Evolutionary conservation across 371 early-diverging fungal species (phyloP).

Genomic region (Umbelopsis sp.): DNA sequence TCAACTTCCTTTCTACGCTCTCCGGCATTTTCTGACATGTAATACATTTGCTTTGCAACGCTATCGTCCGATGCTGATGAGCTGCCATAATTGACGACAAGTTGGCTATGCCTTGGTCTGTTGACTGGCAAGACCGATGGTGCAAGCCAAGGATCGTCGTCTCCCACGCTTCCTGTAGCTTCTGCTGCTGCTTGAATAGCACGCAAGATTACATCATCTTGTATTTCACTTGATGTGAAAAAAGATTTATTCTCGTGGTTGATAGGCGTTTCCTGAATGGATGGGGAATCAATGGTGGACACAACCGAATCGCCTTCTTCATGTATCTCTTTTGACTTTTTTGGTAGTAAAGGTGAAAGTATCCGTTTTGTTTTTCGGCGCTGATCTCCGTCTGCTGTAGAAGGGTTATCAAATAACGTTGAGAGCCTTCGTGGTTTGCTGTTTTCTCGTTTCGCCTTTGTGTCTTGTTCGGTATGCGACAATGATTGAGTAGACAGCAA

Average conservation of each 20-base stretch:
- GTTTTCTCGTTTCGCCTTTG: background rate
- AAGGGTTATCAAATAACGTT: background rate
- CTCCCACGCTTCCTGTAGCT: conserved; percentile 9
- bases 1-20: conserved; percentile 12
- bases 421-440: background rate
- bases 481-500: background rate
- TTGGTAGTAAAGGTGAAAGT: conserved; percentile 7
- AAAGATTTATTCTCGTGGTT: background rate
- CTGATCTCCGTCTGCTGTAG: background rate
- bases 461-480: background rate
- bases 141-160: conserved; percentile 4
- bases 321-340: background rate
- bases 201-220: background rate
- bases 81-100: background rate
- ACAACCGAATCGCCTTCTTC: background rate
- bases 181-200: conserved; percentile 15
- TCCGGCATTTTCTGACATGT: conserved; percentile 5
- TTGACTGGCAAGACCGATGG: conserved; percentile 9
- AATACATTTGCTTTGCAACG: background rate
- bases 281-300: background rate
- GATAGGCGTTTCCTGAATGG: background rate
- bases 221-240: background rate
- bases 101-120: background rate
- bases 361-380: background rate
- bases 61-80: background rate